phyloP scores from a whole-genome alignment of 2,329 filamentous ascomycete species.

The Colletotrichum sp. region DNA sequence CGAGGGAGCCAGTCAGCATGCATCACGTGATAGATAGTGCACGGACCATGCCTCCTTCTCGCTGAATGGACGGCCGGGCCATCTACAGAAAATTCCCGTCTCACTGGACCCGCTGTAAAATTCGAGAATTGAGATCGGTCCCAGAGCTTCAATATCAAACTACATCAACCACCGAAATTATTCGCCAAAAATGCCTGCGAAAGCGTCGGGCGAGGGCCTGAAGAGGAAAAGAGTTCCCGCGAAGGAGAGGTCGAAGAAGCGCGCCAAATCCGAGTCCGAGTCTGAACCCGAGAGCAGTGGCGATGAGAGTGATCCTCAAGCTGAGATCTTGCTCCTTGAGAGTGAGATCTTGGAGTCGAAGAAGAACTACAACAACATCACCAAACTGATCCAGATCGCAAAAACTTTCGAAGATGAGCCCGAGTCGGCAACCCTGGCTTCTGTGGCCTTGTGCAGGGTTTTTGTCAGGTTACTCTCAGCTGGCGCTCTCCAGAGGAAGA shows the following conservation, averaged over 20 bases:
- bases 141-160: conserved; percentile 3
- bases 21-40: conserved; percentile 38
- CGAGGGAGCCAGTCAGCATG: conserved; percentile 37
- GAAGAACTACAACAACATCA: conserved; percentile 92
- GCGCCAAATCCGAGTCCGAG: conserved; percentile 51
- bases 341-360: conserved; percentile 82
- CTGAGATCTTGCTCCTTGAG: conserved; percentile 77
- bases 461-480: conserved; percentile 82
- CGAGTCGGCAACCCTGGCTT: conserved; percentile 69
- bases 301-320: conserved; percentile 58
- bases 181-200: conserved; percentile 30
- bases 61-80: not conserved
- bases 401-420: conserved; percentile 54
- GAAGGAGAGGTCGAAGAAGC: conserved; percentile 54
- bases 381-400: conserved; percentile 65
- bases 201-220: conserved; percentile 32
- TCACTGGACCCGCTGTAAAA: conserved; percentile 11
- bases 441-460: conserved; percentile 83
- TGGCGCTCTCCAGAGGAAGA: conserved; percentile 71
- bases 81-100: conserved; percentile 8
- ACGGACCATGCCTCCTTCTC: not conserved
- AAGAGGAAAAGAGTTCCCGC: conserved; percentile 58
- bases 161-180: not conserved
- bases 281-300: conserved; percentile 29
- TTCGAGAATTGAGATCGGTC: not conserved